These are phyloP conservation scores for Calocera cornea DNA, from an alignment of 768 basidiomycete species.

Conservation along the genomic window DNA sequence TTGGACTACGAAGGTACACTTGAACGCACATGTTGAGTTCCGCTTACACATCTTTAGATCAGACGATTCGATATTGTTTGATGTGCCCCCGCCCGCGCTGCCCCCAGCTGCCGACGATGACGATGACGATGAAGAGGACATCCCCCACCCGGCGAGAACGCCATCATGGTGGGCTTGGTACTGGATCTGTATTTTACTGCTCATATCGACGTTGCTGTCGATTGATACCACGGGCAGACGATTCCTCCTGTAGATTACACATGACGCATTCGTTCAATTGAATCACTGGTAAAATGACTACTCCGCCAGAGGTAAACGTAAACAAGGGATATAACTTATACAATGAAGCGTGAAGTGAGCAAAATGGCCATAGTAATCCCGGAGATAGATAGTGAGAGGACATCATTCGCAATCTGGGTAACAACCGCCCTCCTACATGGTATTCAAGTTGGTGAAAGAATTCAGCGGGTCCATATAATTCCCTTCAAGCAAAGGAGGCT, in stretches of 20 bases:
- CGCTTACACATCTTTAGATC: background rate
- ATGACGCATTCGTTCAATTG: conserved; percentile 6
- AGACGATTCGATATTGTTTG: background rate
- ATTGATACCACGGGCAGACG: background rate
- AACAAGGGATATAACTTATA: background rate
- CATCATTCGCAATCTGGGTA: background rate
- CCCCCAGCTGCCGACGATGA: background rate
- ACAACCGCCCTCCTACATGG: conserved; percentile 1
- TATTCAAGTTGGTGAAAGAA: background rate
- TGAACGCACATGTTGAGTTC: background rate
- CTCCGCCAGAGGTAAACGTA: background rate
- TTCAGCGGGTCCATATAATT: background rate
- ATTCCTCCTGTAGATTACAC: conserved; percentile 2
- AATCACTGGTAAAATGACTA: background rate
- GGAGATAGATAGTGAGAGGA: background rate
- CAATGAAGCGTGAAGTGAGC: background rate
- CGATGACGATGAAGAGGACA: background rate
- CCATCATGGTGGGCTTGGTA: background rate
- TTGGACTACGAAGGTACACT: background rate
- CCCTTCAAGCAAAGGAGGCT: background rate
- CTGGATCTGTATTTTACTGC: background rate
- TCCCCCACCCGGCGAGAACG: background rate
- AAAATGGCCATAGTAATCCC: background rate
- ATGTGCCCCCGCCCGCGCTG: background rate
- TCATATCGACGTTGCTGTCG: background rate